Evolutionary conservation across 2,329 filamentous ascomycete genomes (phyloP).

Genomic region (Colletotrichum euphorbiae): DNA sequence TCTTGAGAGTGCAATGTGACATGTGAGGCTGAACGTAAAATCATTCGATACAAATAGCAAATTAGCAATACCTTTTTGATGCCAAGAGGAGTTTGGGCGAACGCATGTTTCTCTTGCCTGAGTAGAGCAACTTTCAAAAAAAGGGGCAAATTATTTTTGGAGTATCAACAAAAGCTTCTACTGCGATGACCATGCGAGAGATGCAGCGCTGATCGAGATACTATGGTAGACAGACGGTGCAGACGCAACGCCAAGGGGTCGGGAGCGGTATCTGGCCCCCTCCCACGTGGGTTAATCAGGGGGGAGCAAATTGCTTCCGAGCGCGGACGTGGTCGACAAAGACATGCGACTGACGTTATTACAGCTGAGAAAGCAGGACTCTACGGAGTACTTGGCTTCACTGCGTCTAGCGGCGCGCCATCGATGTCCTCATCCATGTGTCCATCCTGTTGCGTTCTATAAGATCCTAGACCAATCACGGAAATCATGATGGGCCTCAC

Average conservation of each 20-base stretch:
- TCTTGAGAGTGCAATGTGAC: background rate
- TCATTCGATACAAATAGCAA: background rate
- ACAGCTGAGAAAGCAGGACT: constrained; percentile 21
- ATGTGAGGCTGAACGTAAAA: background rate
- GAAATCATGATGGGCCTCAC: background rate
- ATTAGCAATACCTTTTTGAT: background rate
- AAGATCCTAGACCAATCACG: constrained; percentile 4
- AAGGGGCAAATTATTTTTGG: constrained; percentile 9
- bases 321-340: too few species aligned
- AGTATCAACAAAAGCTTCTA: constrained; percentile 1
- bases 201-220: constrained; percentile 15
- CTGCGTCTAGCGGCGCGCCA: too few species aligned
- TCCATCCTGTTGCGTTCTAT: background rate
- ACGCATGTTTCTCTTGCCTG: background rate
- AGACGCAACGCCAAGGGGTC: constrained; percentile 2
- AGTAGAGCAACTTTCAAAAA: background rate
- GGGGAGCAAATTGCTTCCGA: constrained; percentile 18
- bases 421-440: constrained; percentile 11
- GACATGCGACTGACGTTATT: too few species aligned
- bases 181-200: background rate
- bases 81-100: background rate
- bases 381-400: too few species aligned
- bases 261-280: constrained; percentile 4
- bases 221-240: background rate
- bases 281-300: constrained; percentile 17